These are phyloP conservation scores for Fonsecaea monophora DNA, from an alignment of 2,329 filamentous ascomycete species.

Conservation along the genomic window DNA sequence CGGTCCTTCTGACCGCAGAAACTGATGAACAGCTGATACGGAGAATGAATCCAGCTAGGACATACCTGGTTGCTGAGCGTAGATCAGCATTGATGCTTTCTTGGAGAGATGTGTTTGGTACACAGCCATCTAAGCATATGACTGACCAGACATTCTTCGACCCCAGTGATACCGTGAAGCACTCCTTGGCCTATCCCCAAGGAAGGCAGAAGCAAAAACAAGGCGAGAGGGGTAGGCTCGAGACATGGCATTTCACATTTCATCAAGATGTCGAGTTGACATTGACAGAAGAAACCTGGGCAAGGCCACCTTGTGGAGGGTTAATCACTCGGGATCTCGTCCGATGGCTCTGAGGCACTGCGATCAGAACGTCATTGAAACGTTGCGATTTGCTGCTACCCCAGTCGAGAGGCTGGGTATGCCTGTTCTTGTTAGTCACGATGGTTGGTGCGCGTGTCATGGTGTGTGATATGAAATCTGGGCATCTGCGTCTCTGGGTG, in stretches of 20 bases:
- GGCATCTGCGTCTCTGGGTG: neutral
- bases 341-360: too few species aligned
- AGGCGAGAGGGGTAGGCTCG: too few species aligned
- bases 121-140: neutral
- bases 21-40: neutral
- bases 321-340: neutral
- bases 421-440: neutral
- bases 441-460: neutral
- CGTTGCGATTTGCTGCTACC: neutral
- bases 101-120: neutral
- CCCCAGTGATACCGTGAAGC: neutral
- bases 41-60: neutral
- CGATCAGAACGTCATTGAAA: too few species aligned
- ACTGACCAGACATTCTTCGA: neutral
- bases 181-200: too few species aligned
- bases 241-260: too few species aligned
- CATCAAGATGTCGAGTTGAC: too few species aligned
- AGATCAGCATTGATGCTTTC: neutral
- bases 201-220: too few species aligned
- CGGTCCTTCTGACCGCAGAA: neutral
- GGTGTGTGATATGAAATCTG: neutral
- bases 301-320: too few species aligned
- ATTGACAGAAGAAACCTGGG: too few species aligned
- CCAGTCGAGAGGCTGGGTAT: neutral
- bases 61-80: too few species aligned